A percentile compares a stretch with the other conserved stretches of the same genome.
Evolutionary conservation across 805 yeast genomes (phyloP).

Genomic region (Ogataea glucozyma): DNA sequence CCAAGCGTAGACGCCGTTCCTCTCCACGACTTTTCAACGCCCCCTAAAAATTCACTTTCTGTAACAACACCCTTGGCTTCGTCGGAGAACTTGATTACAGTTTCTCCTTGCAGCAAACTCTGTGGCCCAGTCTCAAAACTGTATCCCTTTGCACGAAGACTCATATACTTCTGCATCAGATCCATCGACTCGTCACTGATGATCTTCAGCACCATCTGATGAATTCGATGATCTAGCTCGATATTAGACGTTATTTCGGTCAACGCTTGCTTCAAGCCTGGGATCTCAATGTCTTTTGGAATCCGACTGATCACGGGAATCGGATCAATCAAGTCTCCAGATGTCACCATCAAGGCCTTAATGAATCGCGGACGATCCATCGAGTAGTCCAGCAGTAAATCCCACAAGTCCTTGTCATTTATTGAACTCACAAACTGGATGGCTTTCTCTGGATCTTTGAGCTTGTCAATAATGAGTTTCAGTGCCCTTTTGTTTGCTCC

Average conservation of each 20-base stretch:
- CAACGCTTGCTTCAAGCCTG: slow-evolving; percentile 63
- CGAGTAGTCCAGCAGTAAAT: slow-evolving; percentile 67
- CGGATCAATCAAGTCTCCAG: slow-evolving; percentile 67
- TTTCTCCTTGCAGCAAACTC: slow-evolving; percentile 17
- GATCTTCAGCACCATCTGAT: slow-evolving; percentile 55
- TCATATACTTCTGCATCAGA: slow-evolving; percentile 34
- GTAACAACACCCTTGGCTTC: slow-evolving; percentile 20
- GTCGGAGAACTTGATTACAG: slow-evolving; percentile 22
- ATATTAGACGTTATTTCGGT: slow-evolving; percentile 63
- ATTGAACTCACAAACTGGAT: slow-evolving; percentile 70
- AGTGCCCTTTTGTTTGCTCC: slow-evolving; percentile 81
- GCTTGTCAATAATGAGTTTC: slow-evolving; percentile 69
- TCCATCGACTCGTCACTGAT: slow-evolving; percentile 51
- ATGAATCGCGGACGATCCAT: slow-evolving; percentile 75
- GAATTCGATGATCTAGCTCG: slow-evolving; percentile 53
- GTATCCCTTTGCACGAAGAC: slow-evolving; percentile 37
- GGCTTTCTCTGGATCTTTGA: slow-evolving; percentile 79
- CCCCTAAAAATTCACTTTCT: slow-evolving; percentile 36
- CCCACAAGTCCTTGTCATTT: slow-evolving; percentile 80
- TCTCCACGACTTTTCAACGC: slow-evolving; percentile 31
- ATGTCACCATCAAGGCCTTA: slow-evolving; percentile 66
- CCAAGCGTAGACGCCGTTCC: slow-evolving; percentile 26
- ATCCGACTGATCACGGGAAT: slow-evolving; percentile 66
- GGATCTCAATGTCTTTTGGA: slow-evolving; percentile 60
- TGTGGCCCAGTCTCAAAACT: slow-evolving; percentile 27